A percentile compares a stretch with the other conserved stretches of the same genome.
Conservation (phyloP, 2,329 filamentous ascomycete genomes). For the Verticillium tricorpus region DNA sequence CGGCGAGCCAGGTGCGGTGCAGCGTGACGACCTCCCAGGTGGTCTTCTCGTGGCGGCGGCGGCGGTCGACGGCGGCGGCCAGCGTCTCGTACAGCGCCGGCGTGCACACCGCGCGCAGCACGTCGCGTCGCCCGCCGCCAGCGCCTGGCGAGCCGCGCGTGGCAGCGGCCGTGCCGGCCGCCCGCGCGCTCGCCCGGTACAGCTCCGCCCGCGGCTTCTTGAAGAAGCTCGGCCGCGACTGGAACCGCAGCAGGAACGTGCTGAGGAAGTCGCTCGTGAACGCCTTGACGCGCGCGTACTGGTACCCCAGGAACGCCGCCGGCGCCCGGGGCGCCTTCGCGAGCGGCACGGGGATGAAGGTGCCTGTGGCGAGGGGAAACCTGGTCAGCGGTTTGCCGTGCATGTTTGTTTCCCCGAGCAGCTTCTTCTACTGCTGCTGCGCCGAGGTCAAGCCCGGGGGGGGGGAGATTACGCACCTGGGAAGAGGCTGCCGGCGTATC, state of each 20-base stretch:
- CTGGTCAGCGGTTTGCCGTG: neutral
- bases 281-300: conserved; percentile 29
- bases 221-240: conserved; percentile 40
- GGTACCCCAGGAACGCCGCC: conserved; percentile 27
- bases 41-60: conserved; percentile 39
- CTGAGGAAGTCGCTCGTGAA: conserved; percentile 28
- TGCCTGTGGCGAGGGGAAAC: conserved; percentile 28
- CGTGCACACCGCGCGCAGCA: conserved; percentile 50
- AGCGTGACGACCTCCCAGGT: conserved; percentile 53
- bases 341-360: conserved; percentile 41
- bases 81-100: conserved; percentile 48
- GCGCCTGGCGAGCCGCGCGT: conserved; percentile 55
- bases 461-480: conserved; percentile 1
- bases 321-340: conserved; percentile 25
- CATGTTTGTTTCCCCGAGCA: no score
- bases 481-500: neutral
- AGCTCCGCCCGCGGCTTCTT: conserved; percentile 39
- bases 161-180: conserved; percentile 56
- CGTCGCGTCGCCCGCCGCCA: conserved; percentile 52
- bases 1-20: conserved; percentile 46
- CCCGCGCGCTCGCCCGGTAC: conserved; percentile 34
- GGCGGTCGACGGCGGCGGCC: conserved; percentile 45
- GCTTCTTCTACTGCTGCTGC: neutral
- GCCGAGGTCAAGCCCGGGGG: neutral
- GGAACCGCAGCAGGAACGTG: conserved; percentile 33